These are phyloP conservation scores for Berberis thunbergii DNA, from an alignment of 164 flowering plant species.

Conservation along the genomic window DNA sequence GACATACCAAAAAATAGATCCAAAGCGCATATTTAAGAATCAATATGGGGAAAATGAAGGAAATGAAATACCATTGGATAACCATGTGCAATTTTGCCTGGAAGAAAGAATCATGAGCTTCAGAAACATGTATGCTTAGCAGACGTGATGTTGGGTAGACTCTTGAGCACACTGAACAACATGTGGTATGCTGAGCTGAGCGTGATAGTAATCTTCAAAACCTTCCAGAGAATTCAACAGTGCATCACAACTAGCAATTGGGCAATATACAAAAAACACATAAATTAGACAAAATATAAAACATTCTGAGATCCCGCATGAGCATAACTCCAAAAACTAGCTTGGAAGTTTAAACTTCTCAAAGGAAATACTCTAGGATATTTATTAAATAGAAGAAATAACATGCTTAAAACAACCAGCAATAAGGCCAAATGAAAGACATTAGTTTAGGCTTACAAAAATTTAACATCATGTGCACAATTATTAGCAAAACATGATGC, in stretches of 20 bases:
- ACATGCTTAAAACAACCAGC: too few relatives aligned
- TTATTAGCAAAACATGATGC: too few relatives aligned
- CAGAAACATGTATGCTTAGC: constrained; percentile 92
- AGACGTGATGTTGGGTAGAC: constrained; percentile 83
- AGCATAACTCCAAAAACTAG: too few relatives aligned
- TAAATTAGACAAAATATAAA: neutral
- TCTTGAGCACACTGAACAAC: constrained; percentile 90
- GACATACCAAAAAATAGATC: neutral
- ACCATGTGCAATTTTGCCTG: constrained; percentile 92
- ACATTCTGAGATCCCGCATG: neutral
- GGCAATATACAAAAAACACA: constrained; percentile 39
- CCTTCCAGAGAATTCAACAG: constrained; percentile 52
- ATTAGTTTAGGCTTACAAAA: too few relatives aligned
- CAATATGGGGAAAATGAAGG: neutral
- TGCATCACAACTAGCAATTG: constrained; percentile 82
- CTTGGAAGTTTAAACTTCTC: too few relatives aligned
- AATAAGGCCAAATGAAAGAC: too few relatives aligned
- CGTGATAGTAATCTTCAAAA: constrained; percentile 88
- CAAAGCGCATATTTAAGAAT: neutral
- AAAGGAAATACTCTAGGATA: too few relatives aligned
- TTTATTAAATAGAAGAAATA: too few relatives aligned
- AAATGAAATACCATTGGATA: constrained; percentile 57
- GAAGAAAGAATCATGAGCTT: constrained; percentile 92
- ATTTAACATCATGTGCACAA: too few relatives aligned
- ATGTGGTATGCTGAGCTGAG: constrained; percentile 85